These are phyloP conservation scores for Pichia rugopelliculosa DNA, from an alignment of 805 yeast species.

Conservation along the genomic window DNA sequence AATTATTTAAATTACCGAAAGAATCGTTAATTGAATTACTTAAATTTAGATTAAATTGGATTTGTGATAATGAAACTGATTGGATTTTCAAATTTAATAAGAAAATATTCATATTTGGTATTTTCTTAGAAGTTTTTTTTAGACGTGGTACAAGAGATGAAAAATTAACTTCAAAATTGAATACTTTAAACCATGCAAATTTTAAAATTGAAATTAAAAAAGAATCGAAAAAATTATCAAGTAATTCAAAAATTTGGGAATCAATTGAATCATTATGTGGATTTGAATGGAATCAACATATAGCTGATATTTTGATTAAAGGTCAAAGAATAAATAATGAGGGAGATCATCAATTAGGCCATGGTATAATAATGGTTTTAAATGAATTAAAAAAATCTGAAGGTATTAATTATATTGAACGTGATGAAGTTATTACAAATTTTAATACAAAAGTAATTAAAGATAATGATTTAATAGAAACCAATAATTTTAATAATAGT, in stretches of 20 bases:
- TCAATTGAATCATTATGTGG: conserved; percentile 7
- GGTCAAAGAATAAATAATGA: background rate
- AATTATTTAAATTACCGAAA: conserved; percentile 4
- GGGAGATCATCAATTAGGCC: conserved; percentile 2
- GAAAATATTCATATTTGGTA: conserved; percentile 7
- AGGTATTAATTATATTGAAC: background rate
- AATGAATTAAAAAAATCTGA: conserved; percentile 1
- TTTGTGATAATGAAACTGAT: conserved; percentile 4
- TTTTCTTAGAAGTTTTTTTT: conserved; percentile 12
- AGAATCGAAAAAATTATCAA: background rate
- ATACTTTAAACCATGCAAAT: background rate
- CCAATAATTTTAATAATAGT: background rate
- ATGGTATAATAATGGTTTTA: conserved; percentile 6
- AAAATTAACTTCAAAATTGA: background rate
- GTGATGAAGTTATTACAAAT: background rate
- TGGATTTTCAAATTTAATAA: conserved; percentile 11
- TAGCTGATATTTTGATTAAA: background rate
- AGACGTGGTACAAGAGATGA: conserved; percentile 5
- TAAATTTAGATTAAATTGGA: conserved; percentile 3
- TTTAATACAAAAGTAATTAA: background rate
- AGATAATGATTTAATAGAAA: background rate
- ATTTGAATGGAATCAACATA: conserved; percentile 7
- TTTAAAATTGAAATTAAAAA: conserved; percentile 1
- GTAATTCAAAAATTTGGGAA: conserved; percentile 1
- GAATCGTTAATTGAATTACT: background rate